Base-by-base conservation (phyloP, 2,329 filamentous ascomycete species). In the Dactylonectria macrodidyma region DNA sequence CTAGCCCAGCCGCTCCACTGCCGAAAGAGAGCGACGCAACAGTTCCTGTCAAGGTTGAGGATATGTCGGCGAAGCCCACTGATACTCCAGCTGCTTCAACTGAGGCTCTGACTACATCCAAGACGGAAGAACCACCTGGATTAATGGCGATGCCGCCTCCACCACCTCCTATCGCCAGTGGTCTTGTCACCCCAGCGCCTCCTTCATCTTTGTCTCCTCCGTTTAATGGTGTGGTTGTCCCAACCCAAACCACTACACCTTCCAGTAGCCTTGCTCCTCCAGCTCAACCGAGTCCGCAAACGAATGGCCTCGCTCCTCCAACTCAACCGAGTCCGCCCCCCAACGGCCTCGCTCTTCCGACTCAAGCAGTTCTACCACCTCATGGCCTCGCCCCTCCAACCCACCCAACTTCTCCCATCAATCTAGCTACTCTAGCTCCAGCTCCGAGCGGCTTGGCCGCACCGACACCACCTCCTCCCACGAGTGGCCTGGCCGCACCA, bases 111-210 rank as follows among this genome's bases (percentile, higher is more conserved):
- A 30, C 46, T 50, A 3, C 50, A 50, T 58, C 58, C 62, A 71
- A 74, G 16, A 47, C 58, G 12, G 65, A 73, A 24, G 71, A 68
- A 34, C 38, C 44, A 14, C 61, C 59, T 36, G 65, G 47, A 52
- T 14, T 60, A 5, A 68, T 73, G 59, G 60, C 72, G 16, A 73
- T 75, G 71, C 72, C 76, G 5, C 63, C 73, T 24, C 69, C 74
- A 2, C 68, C 69, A 14, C 67, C 70, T 57, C 61, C 67, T 36
- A 2, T 54, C 30, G 6, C 62, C 10, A 69, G 62, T 60, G 71
- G 76, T 8, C 71, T 77, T 7, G 70, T 70, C n/a, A 70, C 71
- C 55, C 71, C 75, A 19, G 54, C 67, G 11, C 67, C 74, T 34
- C 56, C 70, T 2, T 46, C 59, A 9, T 41, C 71, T 24, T 50